Evolutionary conservation across 345 rosid species (phyloP).

Genomic region (Hibiscus syriacus): DNA sequence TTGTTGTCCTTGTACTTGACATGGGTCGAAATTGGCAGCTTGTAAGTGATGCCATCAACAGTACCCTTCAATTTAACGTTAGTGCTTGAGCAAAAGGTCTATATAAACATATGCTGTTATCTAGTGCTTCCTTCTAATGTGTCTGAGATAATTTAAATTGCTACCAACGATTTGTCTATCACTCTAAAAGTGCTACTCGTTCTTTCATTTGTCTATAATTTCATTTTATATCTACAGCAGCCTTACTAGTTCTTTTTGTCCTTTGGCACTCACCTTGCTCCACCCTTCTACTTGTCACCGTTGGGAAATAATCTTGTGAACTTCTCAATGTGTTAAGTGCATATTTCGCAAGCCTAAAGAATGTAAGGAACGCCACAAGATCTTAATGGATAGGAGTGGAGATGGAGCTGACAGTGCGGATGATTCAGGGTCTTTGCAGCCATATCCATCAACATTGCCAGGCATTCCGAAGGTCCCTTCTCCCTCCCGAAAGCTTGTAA

Average conservation of each 20-base stretch:
- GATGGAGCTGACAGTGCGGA: no score
- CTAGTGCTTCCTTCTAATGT: background rate
- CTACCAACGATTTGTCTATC: background rate
- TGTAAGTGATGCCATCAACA: no score
- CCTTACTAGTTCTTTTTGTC: background rate
- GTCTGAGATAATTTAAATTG: background rate
- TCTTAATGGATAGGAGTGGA: no score
- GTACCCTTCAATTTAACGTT: slow-evolving; percentile 93
- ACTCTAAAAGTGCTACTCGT: background rate
- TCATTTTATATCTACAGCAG: background rate
- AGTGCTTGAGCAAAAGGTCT: slow-evolving; percentile 14
- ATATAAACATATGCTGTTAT: background rate
- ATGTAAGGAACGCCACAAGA: slow-evolving; percentile 97
- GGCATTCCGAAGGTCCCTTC: slow-evolving; percentile 86
- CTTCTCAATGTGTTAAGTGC: slow-evolving; percentile 42
- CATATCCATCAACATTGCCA: slow-evolving; percentile 97
- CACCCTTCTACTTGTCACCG: background rate
- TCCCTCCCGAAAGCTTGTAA: slow-evolving; percentile 6
- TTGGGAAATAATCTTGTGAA: slow-evolving; percentile 3
- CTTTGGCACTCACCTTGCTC: background rate
- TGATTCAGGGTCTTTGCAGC: no score
- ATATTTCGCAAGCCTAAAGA: slow-evolving; percentile 81
- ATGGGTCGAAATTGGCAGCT: slow-evolving; percentile 99
- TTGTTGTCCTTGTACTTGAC: slow-evolving; percentile 96
- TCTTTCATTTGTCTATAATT: background rate